Percentiles rank a stretch among this genome's conserved stretches.
phyloP scores from a whole-genome alignment of 768 basidiomycete genomes.

The Kwoniella shandongensis region DNA sequence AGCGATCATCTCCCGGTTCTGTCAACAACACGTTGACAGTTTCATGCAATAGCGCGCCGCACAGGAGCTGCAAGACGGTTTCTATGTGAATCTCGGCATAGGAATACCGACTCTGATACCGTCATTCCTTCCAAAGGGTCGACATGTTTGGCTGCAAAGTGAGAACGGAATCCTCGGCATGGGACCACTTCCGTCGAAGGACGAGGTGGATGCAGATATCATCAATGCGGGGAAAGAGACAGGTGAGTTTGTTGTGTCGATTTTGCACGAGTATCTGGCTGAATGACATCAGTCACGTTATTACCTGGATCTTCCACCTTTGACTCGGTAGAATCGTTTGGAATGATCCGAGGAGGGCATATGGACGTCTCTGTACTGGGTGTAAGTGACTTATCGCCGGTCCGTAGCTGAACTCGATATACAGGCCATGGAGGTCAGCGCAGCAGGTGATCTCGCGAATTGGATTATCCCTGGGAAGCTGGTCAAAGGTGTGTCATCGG shows the following conservation, averaged over 20 bases:
- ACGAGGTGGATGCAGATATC: constrained; percentile 49
- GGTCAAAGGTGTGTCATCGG: constrained; percentile 27
- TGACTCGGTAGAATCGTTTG: constrained; percentile 88
- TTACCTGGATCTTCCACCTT: constrained; percentile 87
- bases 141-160: constrained; percentile 51
- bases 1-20: constrained; percentile 1
- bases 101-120: constrained; percentile 53
- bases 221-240: constrained; percentile 42
- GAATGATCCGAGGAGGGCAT: constrained; percentile 96
- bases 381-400: constrained; percentile 56
- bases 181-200: constrained; percentile 51
- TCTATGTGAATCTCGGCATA: constrained; percentile 52
- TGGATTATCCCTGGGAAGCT: constrained; percentile 93
- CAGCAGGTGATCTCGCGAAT: constrained; percentile 85
- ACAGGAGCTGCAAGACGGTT: constrained; percentile 34
- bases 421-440: constrained; percentile 78
- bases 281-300: constrained; percentile 67
- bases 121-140: constrained; percentile 46
- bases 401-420: background rate
- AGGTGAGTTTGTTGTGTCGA: too few relatives aligned
- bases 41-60: constrained; percentile 27
- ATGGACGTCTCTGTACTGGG: constrained; percentile 89
- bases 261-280: background rate
- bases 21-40: too few relatives aligned
- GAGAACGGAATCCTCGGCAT: constrained; percentile 54